Base-by-base conservation (phyloP, 1,284 basidiomycete genomes). In the Cutaneotrichosporon sp. region DNA sequence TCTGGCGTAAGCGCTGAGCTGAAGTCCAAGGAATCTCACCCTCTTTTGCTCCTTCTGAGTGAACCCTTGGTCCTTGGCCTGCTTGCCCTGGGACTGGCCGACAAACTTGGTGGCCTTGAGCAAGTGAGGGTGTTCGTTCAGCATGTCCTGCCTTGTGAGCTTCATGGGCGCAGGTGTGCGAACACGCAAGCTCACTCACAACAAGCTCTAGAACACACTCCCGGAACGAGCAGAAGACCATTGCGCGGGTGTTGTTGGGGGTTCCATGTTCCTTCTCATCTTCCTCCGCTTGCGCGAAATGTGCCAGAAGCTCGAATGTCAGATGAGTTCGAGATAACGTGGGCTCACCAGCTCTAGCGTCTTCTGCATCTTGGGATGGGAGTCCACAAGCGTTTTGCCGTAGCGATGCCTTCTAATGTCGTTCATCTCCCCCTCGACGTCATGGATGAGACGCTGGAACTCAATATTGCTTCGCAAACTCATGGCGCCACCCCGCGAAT, bases 151-250 rank as follows among this genome's bases (percentile, higher is more conserved):
- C 58, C 65, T 50, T 52, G 67, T 51, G 13, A 68, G 64, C 14
- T 32, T 18, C n/a, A 30, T 18, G 14, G 42, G 18, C 13, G 13
- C 26, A 26, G n/a, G 7, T 14, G 21, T 13, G 49, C 14, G 11
- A 4, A 10, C 1, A 30, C 13, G 2, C 0, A 0, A 14, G 31
- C 0, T 8, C 4, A 74, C 80, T 64, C 58, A 81, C 86, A 18
- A 97, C 92, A 59, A 99, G 87, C 80, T 99, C 94, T 60, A 93
- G 89, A 4, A 99, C 92, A 59, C 89, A 90, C 63, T 91, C 88
- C 56, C 97, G 85, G 76, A 87, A 95, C 6, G 90, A 89, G 65
- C 91, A 91, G 75, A 99, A 99, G 1, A 99, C 90, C 91, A 99
- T 99, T n/a, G 89, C 91, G 65, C 89, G 86, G 0, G 92, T 92